Evolutionary conservation across 495 filamentous ascomycete genomes (phyloP).

Genomic region (Delitschia confertaspora): DNA sequence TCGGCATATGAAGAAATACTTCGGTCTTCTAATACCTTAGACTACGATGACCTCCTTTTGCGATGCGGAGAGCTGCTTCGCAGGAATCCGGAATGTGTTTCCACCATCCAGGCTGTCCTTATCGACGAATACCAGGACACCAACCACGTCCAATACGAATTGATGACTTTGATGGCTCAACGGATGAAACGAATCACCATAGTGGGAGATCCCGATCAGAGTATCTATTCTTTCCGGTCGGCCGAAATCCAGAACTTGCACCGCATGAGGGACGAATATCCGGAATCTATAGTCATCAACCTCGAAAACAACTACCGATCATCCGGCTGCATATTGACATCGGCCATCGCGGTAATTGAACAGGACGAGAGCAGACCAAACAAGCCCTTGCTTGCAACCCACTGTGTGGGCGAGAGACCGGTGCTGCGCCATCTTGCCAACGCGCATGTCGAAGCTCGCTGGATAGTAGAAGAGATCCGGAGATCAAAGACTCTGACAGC

Average conservation of each 20-base stretch:
- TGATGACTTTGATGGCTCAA: constrained; percentile 85
- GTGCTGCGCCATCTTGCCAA: constrained; percentile 70
- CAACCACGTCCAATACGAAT: constrained; percentile 86
- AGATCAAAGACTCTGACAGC: constrained; percentile 63
- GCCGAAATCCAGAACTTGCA: constrained; percentile 88
- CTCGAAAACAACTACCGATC: constrained; percentile 97
- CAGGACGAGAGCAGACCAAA: constrained; percentile 75
- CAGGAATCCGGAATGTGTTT: constrained; percentile 72
- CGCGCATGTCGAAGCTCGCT: constrained; percentile 68
- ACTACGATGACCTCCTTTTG: constrained; percentile 91
- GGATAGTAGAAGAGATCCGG: constrained; percentile 82
- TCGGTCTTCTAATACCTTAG: constrained; percentile 69
- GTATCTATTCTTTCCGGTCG: constrained; percentile 96
- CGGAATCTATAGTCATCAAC: constrained; percentile 67
- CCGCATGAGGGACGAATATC: constrained; percentile 66
- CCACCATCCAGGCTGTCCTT: constrained; percentile 81
- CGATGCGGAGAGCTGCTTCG: constrained; percentile 75
- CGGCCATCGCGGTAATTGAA: constrained; percentile 80
- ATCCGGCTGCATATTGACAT: constrained; percentile 74
- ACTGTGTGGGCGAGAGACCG: constrained; percentile 70
- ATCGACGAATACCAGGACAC: constrained; percentile 99
- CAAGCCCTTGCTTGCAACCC: constrained; percentile 72
- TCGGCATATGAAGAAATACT: constrained; percentile 69
- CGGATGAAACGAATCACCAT: constrained; percentile 69
- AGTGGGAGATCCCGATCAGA: constrained; percentile 96